Percentiles rank a stretch among this genome's conserved stretches.
Conservation (phyloP, 106 monocot species). For the Amphibolis antarctica region DNA sequence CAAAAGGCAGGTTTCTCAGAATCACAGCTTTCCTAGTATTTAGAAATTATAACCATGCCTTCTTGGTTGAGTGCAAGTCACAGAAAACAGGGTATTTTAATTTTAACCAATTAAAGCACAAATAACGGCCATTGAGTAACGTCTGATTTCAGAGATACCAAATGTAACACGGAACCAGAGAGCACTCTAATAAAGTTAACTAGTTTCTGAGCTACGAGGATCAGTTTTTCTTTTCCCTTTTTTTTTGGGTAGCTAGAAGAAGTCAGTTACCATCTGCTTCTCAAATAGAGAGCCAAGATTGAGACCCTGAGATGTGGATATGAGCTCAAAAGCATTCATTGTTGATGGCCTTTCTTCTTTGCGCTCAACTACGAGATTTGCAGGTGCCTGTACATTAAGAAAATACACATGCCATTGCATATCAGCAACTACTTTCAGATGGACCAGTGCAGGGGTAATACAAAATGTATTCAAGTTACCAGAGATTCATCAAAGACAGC, state of each 20-base stretch:
- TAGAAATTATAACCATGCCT: too few relatives aligned
- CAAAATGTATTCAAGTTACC: slow-evolving; percentile 24
- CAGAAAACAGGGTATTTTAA: too few relatives aligned
- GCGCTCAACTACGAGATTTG: slow-evolving; percentile 76
- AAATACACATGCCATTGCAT: neutral
- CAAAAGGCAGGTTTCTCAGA: too few relatives aligned
- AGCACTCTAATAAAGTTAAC: neutral
- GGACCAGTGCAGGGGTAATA: neutral
- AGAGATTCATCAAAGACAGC: slow-evolving; percentile 49
- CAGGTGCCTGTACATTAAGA: slow-evolving; percentile 25
- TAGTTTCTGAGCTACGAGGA: neutral
- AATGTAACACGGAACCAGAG: neutral
- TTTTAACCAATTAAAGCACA: too few relatives aligned
- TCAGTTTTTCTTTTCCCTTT: too few relatives aligned
- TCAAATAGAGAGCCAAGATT: slow-evolving; percentile 81
- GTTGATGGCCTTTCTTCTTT: slow-evolving; percentile 46
- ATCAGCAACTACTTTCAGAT: too few relatives aligned
- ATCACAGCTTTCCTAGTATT: too few relatives aligned
- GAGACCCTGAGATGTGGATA: slow-evolving; percentile 90
- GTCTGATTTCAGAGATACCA: too few relatives aligned
- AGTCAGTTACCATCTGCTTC: slow-evolving; percentile 55
- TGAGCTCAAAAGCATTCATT: slow-evolving; percentile 96
- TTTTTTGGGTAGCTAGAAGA: too few relatives aligned
- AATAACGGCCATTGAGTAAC: too few relatives aligned
- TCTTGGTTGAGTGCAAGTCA: too few relatives aligned